Percentiles rank a stretch among this genome's conserved stretches.
Conservation (phyloP, 2,329 filamentous ascomycete genomes). For the Fusarium sp. region DNA sequence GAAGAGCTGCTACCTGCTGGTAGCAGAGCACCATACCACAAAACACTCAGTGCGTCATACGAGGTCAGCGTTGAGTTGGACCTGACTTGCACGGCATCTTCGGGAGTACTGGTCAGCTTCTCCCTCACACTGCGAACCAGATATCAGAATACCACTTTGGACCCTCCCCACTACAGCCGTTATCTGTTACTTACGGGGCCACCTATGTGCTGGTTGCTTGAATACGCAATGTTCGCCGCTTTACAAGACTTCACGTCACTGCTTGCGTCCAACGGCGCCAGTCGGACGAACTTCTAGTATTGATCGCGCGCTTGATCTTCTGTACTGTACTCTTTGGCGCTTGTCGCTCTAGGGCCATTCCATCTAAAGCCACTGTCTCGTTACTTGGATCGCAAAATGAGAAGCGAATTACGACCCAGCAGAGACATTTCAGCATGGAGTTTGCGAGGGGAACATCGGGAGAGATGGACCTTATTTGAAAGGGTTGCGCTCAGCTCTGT, state of each 20-base stretch:
- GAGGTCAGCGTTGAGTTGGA: constrained; percentile 28
- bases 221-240: neutral
- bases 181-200: neutral
- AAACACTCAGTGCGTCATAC: constrained; percentile 33
- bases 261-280: constrained; percentile 25
- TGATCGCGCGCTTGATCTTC: constrained; percentile 19
- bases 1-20: constrained; percentile 4
- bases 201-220: neutral
- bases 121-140: constrained; percentile 9
- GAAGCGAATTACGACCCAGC: constrained; percentile 37
- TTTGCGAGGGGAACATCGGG: constrained; percentile 7
- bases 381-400: constrained; percentile 13
- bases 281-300: constrained; percentile 24
- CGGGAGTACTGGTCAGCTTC: constrained; percentile 26
- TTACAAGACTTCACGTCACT: constrained; percentile 36
- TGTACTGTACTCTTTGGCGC: constrained; percentile 9
- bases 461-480: constrained; percentile 23
- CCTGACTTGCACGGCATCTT: constrained; percentile 33
- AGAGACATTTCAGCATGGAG: constrained; percentile 34
- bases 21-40: constrained; percentile 13
- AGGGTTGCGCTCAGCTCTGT: constrained; percentile 45
- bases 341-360: constrained; percentile 17
- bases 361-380: constrained; percentile 15
- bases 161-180: neutral
- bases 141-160: constrained; percentile 10